phyloP scores from a whole-genome alignment of 2,329 filamentous ascomycete genomes.

The Herpotrichia juniperi region DNA sequence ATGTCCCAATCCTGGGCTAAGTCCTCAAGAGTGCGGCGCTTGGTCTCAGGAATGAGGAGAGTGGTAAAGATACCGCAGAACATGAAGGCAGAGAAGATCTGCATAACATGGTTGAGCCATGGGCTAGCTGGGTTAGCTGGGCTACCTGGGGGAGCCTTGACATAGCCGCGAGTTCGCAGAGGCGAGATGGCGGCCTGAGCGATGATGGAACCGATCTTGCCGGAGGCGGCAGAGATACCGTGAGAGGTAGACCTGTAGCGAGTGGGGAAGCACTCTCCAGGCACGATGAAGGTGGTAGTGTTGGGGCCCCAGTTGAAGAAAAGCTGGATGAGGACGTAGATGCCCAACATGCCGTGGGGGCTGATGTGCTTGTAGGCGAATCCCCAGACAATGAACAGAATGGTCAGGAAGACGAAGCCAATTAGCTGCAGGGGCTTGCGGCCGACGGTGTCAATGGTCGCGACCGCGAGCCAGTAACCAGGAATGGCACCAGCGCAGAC shows the following conservation, averaged over 20 bases:
- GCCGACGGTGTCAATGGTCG: conserved; percentile 71
- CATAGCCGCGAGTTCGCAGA: conserved; percentile 58
- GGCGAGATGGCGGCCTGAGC: conserved; percentile 56
- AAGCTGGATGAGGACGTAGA: conserved; percentile 56
- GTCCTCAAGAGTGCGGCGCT: conserved; percentile 75
- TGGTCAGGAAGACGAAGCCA: conserved; percentile 39
- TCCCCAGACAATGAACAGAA: conserved; percentile 44
- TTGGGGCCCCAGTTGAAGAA: conserved; percentile 61
- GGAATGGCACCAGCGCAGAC: conserved; percentile 80
- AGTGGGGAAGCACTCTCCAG: conserved; percentile 58
- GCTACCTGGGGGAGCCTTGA: conserved; percentile 18
- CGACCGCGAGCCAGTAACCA: conserved; percentile 70
- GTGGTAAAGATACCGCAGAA: conserved; percentile 71
- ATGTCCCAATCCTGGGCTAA: conserved; percentile 56
- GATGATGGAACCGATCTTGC: conserved; percentile 57
- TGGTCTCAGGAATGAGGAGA: conserved; percentile 77
- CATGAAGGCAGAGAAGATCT: conserved; percentile 83
- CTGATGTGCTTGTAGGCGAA: conserved; percentile 44
- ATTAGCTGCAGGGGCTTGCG: conserved; percentile 48
- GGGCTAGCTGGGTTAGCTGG: conserved; percentile 51
- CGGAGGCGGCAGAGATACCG: conserved; percentile 56
- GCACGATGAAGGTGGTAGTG: conserved; percentile 58
- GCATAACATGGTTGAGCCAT: conserved; percentile 75
- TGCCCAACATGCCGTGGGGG: conserved; percentile 49
- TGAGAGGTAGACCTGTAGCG: conserved; percentile 57